Evolutionary conservation across 2,329 filamentous ascomycete genomes (phyloP).

Genomic region (Shiraia bambusicola): DNA sequence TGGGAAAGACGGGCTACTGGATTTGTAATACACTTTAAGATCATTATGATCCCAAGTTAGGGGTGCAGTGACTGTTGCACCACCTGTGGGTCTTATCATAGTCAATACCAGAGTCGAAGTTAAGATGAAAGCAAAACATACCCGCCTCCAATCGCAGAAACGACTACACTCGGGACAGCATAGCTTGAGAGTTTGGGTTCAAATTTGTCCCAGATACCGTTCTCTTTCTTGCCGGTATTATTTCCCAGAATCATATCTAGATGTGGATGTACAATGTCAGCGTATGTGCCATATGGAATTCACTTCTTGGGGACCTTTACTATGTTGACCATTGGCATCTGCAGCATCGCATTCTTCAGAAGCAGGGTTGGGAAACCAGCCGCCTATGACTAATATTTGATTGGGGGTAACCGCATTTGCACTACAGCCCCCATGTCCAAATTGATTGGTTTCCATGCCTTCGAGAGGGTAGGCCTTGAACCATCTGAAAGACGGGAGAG

Average conservation of each 20-base stretch:
- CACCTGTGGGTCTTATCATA: conserved; percentile 48
- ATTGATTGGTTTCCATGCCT: conserved; percentile 39
- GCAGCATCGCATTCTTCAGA: conserved; percentile 55
- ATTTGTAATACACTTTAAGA: conserved; percentile 56
- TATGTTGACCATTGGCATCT: conserved; percentile 58
- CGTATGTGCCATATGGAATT: too few relatives aligned
- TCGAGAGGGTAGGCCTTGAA: conserved; percentile 56
- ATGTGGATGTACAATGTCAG: too few relatives aligned
- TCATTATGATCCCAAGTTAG: conserved; percentile 54
- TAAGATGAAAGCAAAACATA: conserved; percentile 17
- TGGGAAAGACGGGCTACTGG: conserved; percentile 48
- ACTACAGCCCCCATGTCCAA: conserved; percentile 56
- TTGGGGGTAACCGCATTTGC: conserved; percentile 59
- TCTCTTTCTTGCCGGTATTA: conserved; percentile 45
- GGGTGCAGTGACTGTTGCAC: conserved; percentile 57
- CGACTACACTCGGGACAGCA: conserved; percentile 55
- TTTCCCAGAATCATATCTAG: conserved; percentile 54
- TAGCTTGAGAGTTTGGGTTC: conserved; percentile 55
- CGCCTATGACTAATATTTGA: conserved; percentile 66
- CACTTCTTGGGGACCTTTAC: too few relatives aligned
- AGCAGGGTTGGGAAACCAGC: conserved; percentile 53
- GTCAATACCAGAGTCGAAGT: conserved; percentile 20
- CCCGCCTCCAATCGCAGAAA: conserved; percentile 50
- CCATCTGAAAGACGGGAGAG: conserved; percentile 65
- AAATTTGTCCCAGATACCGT: conserved; percentile 56